Percentiles rank a stretch among this genome's conserved stretches.
These are phyloP conservation scores for Thermomucor indicae-seudaticae DNA, from an alignment of 371 early-diverging fungal genomes.

Conservation along the genomic window DNA sequence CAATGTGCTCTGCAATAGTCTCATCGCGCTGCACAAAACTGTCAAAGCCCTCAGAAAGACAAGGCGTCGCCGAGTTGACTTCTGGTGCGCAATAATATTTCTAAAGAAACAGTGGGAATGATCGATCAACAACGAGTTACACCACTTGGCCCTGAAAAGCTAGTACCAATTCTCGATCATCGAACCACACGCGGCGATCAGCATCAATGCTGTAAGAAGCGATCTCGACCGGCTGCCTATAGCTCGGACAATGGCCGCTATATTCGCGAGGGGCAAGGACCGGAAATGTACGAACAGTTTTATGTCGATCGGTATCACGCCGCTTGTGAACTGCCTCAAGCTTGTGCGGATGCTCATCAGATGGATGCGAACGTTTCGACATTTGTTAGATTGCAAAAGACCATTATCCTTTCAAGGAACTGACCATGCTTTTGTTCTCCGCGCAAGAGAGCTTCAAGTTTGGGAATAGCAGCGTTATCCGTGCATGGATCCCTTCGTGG, in stretches of 20 bases:
- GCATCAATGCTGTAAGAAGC: constrained; percentile 73
- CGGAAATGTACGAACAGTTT: background rate
- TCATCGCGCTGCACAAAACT: constrained; percentile 61
- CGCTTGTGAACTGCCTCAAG: too few species aligned
- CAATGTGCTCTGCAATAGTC: constrained; percentile 69
- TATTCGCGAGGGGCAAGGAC: constrained; percentile 27
- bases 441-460: too few species aligned
- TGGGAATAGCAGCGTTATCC: too few species aligned
- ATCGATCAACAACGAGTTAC: background rate
- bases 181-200: constrained; percentile 56
- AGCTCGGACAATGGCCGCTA: constrained; percentile 47
- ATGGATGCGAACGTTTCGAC: too few species aligned
- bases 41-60: constrained; percentile 57
- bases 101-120: constrained; percentile 20
- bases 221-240: constrained; percentile 75
- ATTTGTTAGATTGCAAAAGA: too few species aligned
- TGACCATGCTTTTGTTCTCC: too few species aligned
- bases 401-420: too few species aligned
- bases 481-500: too few species aligned
- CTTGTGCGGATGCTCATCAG: too few species aligned
- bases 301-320: background rate
- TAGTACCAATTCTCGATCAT: constrained; percentile 64
- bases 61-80: constrained; percentile 1
- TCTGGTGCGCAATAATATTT: constrained; percentile 58
- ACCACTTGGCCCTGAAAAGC: too few species aligned